Evolutionary conservation across 1,284 basidiomycete genomes (phyloP).

Genomic region (Microbotryomycetes sp.): DNA sequence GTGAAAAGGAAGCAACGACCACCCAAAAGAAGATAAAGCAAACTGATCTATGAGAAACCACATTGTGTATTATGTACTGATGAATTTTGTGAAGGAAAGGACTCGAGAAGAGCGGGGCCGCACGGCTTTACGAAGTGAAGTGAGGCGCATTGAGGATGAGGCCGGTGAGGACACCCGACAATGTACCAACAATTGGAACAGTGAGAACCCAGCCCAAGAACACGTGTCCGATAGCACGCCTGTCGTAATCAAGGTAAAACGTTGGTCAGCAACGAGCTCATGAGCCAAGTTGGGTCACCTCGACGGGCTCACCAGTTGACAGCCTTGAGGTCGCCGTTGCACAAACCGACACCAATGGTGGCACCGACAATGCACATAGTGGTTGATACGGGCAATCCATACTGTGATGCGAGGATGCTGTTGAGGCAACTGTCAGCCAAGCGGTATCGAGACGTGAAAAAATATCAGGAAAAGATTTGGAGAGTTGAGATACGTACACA

Average conservation of each 20-base stretch:
- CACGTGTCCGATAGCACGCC: constrained; percentile 18
- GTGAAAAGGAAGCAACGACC: too few relatives aligned
- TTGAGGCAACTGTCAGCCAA: constrained; percentile 37
- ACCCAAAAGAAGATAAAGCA: too few relatives aligned
- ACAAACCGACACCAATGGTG: constrained; percentile 47
- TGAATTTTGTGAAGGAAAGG: too few relatives aligned
- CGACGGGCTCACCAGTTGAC: constrained; percentile 42
- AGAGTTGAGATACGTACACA: constrained; percentile 18
- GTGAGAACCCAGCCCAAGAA: constrained; percentile 43
- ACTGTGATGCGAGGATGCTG: constrained; percentile 34
- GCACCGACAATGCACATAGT: constrained; percentile 49
- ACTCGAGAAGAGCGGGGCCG: too few relatives aligned
- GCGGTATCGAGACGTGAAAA: constrained; percentile 41
- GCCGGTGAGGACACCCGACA: constrained; percentile 43
- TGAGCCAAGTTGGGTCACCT: constrained; percentile 13
- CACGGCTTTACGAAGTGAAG: too few relatives aligned
- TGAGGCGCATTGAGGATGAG: constrained; percentile 46
- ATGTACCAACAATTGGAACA: constrained; percentile 44
- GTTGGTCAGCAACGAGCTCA: too few relatives aligned
- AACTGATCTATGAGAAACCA: too few relatives aligned
- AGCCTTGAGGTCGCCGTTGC: constrained; percentile 43
- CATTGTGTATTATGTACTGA: too few relatives aligned
- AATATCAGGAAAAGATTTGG: neutral
- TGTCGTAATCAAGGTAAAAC: too few relatives aligned
- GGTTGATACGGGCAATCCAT: constrained; percentile 35